Percentiles rank a stretch among this genome's conserved stretches.
phyloP scores from a whole-genome alignment of 208 protist genomes.

The Phytomonas francai region DNA sequence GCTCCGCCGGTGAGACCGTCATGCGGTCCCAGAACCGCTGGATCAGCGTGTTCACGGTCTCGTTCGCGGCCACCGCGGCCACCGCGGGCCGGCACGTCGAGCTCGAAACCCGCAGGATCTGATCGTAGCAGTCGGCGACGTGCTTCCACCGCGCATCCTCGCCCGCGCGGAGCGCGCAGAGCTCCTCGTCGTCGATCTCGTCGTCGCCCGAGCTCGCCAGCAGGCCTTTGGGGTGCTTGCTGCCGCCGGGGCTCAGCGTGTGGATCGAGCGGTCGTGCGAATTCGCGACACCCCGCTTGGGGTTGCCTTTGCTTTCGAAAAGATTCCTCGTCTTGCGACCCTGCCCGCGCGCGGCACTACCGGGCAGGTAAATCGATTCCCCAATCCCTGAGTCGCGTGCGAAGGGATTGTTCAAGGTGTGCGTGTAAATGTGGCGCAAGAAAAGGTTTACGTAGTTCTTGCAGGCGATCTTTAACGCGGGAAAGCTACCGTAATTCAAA shows the following conservation, averaged over 20 bases:
- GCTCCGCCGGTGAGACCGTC: slow-evolving; percentile 52
- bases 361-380: too few species aligned
- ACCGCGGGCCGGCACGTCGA: slow-evolving; percentile 17
- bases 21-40: slow-evolving; percentile 75
- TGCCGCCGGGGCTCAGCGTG: too few species aligned
- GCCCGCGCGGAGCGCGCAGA: slow-evolving; percentile 26
- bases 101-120: slow-evolving; percentile 35
- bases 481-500: too few species aligned
- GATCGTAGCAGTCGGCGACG: slow-evolving; percentile 53
- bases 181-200: slow-evolving; percentile 22
- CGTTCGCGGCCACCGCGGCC: slow-evolving; percentile 24
- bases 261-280: too few species aligned
- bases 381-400: too few species aligned
- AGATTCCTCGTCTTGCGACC: slow-evolving; percentile 2
- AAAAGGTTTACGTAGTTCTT: too few species aligned
- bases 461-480: too few species aligned
- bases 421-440: too few species aligned
- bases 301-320: neutral
- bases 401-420: too few species aligned
- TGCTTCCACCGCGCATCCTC: slow-evolving; percentile 58
- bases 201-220: slow-evolving; percentile 3
- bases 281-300: too few species aligned
- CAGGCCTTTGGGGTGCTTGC: neutral
- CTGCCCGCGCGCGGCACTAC: neutral
- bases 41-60: slow-evolving; percentile 64